Conservation (phyloP, 139 green algal genomes). For the Edaphochlamys debaryana region DNA sequence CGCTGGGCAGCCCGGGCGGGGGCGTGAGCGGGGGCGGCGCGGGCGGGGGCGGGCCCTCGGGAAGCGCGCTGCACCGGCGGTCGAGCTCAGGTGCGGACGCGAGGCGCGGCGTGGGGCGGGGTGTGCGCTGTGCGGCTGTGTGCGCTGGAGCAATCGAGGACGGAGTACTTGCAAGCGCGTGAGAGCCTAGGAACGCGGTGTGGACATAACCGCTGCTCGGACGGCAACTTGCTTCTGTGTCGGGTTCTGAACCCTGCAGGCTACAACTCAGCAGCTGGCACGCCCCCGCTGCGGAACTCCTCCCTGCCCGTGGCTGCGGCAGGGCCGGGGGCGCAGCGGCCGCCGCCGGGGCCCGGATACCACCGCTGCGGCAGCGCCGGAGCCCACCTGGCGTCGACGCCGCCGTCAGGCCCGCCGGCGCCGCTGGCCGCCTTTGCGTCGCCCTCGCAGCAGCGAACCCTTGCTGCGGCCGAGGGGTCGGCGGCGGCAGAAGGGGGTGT, state of each 20-base stretch:
- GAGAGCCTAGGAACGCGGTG: too few relatives aligned
- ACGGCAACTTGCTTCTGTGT: too few relatives aligned
- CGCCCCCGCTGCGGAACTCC: not conserved
- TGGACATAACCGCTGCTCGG: too few relatives aligned
- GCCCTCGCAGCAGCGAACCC: not conserved
- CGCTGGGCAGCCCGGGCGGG: conserved; percentile 15
- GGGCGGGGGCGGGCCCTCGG: not conserved
- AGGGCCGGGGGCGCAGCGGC: too few relatives aligned
- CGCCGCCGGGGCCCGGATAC: not conserved
- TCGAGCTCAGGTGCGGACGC: conserved; percentile 31
- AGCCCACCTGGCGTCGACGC: not conserved
- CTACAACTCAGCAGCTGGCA: not conserved
- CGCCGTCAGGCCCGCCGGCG: not conserved
- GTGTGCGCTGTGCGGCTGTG: not conserved
- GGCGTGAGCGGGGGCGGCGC: not conserved
- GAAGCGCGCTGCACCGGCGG: not conserved
- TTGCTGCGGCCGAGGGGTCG: not conserved
- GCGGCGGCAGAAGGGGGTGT: not conserved
- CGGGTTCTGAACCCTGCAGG: too few relatives aligned
- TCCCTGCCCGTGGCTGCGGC: not conserved
- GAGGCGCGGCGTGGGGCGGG: too few relatives aligned
- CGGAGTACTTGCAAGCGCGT: too few relatives aligned
- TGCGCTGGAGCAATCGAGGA: too few relatives aligned
- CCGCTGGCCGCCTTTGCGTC: not conserved
- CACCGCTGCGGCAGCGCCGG: not conserved